Conservation (phyloP, 352 stramenopile species). For the Globisporangium rhizosaccharum region DNA sequence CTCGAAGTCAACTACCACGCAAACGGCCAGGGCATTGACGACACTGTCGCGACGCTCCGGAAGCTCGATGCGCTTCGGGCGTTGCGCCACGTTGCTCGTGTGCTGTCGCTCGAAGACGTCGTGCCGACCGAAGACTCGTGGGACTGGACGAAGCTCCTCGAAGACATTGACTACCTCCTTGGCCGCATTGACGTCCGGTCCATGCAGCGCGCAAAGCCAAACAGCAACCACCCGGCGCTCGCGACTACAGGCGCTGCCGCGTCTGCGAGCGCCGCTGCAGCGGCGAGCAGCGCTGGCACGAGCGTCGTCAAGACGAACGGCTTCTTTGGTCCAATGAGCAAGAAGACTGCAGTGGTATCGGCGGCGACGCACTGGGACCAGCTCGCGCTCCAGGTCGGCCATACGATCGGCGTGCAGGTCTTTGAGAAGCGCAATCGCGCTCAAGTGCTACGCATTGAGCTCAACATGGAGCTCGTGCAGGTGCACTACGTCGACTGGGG, state of each 20-base stretch:
- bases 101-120: constrained; percentile 62
- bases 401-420: constrained; percentile 69
- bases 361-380: constrained; percentile 59
- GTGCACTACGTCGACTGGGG: constrained; percentile 80
- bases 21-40: constrained; percentile 35
- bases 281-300: background rate
- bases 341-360: constrained; percentile 9
- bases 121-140: constrained; percentile 69
- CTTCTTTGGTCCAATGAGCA: background rate
- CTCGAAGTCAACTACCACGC: constrained; percentile 76
- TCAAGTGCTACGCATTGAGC: constrained; percentile 53
- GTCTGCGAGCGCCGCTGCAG: background rate
- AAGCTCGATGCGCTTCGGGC: constrained; percentile 63
- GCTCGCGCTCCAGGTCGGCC: constrained; percentile 47
- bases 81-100: constrained; percentile 53
- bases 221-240: constrained; percentile 13
- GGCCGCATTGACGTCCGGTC: constrained; percentile 50
- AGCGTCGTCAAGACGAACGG: background rate
- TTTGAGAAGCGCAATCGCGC: constrained; percentile 72
- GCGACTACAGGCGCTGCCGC: background rate
- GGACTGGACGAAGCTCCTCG: constrained; percentile 74
- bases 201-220: constrained; percentile 22
- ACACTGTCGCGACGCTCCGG: constrained; percentile 37
- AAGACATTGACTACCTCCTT: constrained; percentile 67
- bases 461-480: constrained; percentile 69